Evolutionary conservation across 2,329 filamentous ascomycete species (phyloP).

Genomic region (Claviceps fusiformis): DNA sequence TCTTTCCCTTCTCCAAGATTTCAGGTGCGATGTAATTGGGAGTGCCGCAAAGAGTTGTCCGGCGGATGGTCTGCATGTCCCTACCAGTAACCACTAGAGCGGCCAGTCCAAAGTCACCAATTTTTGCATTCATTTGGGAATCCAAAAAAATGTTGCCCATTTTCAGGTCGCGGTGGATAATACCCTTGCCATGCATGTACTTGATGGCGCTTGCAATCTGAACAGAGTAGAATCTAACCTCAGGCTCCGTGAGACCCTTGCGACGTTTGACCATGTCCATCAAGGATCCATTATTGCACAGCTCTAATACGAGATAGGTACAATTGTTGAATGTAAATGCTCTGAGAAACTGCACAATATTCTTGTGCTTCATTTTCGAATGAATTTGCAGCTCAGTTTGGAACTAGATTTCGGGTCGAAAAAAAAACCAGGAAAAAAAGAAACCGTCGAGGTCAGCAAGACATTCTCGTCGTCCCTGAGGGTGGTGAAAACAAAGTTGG

Average conservation of each 20-base stretch:
- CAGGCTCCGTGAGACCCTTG: constrained; percentile 80
- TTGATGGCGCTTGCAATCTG: constrained; percentile 96
- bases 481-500: not conserved
- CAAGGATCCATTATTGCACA: constrained; percentile 89
- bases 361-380: constrained; percentile 91
- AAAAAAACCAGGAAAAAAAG: not conserved
- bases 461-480: not conserved
- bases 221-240: constrained; percentile 85
- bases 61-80: constrained; percentile 70
- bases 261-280: constrained; percentile 96
- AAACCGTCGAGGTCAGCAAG: not conserved
- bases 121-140: constrained; percentile 89
- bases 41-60: constrained; percentile 90
- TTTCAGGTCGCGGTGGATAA: constrained; percentile 93
- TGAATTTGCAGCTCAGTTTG: constrained; percentile 90
- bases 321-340: constrained; percentile 82
- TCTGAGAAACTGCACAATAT: constrained; percentile 89
- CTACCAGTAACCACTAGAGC: constrained; percentile 83
- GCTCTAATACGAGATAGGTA: constrained; percentile 86
- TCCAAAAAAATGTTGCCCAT: constrained; percentile 98
- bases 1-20: constrained; percentile 84
- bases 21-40: constrained; percentile 98
- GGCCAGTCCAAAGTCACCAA: constrained; percentile 92
- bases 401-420: constrained; percentile 29
- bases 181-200: constrained; percentile 90